Base-by-base conservation (phyloP, 2,329 filamentous ascomycete species). In the Neopestalotiopsis sp. region DNA sequence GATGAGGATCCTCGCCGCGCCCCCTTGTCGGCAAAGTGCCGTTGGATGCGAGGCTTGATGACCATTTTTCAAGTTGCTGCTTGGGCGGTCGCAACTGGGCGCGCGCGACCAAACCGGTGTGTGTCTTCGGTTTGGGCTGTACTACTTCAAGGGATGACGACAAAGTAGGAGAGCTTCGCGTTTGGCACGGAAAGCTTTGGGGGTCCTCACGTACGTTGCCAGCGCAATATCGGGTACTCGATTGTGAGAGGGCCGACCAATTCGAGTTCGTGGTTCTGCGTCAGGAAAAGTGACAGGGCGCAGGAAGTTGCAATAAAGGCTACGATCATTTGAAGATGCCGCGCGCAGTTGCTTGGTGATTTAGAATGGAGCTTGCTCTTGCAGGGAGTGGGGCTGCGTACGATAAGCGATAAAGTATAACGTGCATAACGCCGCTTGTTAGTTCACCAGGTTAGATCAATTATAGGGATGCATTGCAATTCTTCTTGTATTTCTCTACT, bases 11-110 rank as follows among this genome's bases (percentile, higher is more conserved):
- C 86, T 7, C 84, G 87, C 2, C 86, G 83, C 17, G 91, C 85
- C 24, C 24, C 24, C 80, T 98, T 98, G 73, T 96, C 95, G 17
- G 95, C 92, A 69, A 94, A 91, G 76, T 98, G 92, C 68, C 96
- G 92, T 73, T 58, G 34, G 24, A 70, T 28, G 38, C 45, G 42
- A 17, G 64, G 59, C 32, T 62, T 62, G 59, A 62, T 62, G 59
- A 62, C 59, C 59, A 62, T 62, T 13, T 62, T 40, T 10, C 20
- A 28, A 28, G 24, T 28, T 28, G 24, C n/a, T 20, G 42, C 34
- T 38, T 24, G 7, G 14, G 17, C 24, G 6, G 45, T 53, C 17
- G 45, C 20, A 17, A 17, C 17, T 53, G 17, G 9, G 6, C 17
- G 45, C 5, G n/a, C 9, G 45, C 45, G 45, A 17, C n/a, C 7